Evolutionary conservation across 805 yeast species (phyloP).

Genomic region (Isabelozyma gotoi): DNA sequence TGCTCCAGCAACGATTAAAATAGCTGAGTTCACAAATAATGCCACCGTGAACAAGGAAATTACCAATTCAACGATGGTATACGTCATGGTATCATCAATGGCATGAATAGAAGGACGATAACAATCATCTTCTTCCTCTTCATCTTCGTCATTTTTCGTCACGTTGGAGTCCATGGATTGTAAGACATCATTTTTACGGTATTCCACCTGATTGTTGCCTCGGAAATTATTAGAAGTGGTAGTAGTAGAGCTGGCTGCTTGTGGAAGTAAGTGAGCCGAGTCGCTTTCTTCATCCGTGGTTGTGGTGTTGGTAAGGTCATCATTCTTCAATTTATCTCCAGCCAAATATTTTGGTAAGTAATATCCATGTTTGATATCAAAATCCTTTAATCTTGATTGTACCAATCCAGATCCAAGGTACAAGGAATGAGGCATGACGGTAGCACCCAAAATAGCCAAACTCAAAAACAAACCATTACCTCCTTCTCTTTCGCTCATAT

Average conservation of each 20-base stretch:
- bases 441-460: constrained; percentile 87
- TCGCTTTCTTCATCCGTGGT: neutral
- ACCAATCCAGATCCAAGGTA: constrained; percentile 86
- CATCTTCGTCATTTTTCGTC: constrained; percentile 5
- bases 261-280: constrained; percentile 2
- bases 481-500: constrained; percentile 46
- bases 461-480: constrained; percentile 67
- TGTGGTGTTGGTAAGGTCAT: neutral
- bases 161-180: neutral
- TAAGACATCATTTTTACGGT: neutral
- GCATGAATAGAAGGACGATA: constrained; percentile 80
- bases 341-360: constrained; percentile 33
- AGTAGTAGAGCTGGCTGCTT: neutral
- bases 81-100: constrained; percentile 73
- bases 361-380: constrained; percentile 64
- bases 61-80: constrained; percentile 78
- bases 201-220: neutral
- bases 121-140: constrained; percentile 35
- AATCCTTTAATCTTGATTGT: constrained; percentile 78
- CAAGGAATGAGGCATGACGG: constrained; percentile 92
- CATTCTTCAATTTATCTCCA: neutral
- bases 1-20: constrained; percentile 88
- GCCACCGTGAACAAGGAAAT: constrained; percentile 85
- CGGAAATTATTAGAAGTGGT: neutral
- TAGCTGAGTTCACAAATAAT: constrained; percentile 88